phyloP scores from a whole-genome alignment of 2,329 filamentous ascomycete species.

The Pseudohalonectria lignicola region DNA sequence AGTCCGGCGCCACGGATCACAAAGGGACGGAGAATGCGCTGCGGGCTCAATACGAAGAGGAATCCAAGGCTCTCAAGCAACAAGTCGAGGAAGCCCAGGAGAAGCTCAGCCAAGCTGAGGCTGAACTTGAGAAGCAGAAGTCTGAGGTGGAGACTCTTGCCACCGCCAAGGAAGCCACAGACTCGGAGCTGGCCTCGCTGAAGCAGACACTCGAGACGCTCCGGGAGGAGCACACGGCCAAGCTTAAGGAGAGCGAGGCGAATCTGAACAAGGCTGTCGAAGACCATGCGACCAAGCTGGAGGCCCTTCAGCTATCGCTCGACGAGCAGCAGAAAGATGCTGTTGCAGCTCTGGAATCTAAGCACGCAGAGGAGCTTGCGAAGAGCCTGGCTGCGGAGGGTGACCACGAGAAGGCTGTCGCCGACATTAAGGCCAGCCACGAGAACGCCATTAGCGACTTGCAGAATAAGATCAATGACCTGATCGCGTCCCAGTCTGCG shows the following conservation, averaged over 20 bases:
- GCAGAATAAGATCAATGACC: slow-evolving; percentile 43
- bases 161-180: slow-evolving; percentile 34
- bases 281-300: slow-evolving; percentile 37
- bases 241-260: slow-evolving; percentile 24
- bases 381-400: slow-evolving; percentile 30
- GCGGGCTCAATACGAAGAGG: slow-evolving; percentile 33
- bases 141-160: slow-evolving; percentile 35
- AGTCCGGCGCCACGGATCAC: slow-evolving; percentile 24
- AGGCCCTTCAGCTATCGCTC: slow-evolving; percentile 36
- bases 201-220: slow-evolving; percentile 38
- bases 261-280: slow-evolving; percentile 26
- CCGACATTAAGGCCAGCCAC: slow-evolving; percentile 38
- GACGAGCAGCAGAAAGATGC: slow-evolving; percentile 37
- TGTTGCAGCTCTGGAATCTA: slow-evolving; percentile 38
- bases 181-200: slow-evolving; percentile 34
- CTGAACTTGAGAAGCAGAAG: slow-evolving; percentile 38
- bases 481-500: slow-evolving; percentile 33
- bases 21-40: slow-evolving; percentile 27
- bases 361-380: slow-evolving; percentile 38
- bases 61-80: slow-evolving; percentile 29
- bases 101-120: slow-evolving; percentile 24
- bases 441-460: slow-evolving; percentile 35
- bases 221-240: slow-evolving; percentile 26
- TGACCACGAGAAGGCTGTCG: slow-evolving; percentile 36
- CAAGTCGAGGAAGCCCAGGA: slow-evolving; percentile 2